These are phyloP conservation scores for Phyllosticta paracitricarpa DNA, from an alignment of 2,329 filamentous ascomycete genomes.

Conservation along the genomic window DNA sequence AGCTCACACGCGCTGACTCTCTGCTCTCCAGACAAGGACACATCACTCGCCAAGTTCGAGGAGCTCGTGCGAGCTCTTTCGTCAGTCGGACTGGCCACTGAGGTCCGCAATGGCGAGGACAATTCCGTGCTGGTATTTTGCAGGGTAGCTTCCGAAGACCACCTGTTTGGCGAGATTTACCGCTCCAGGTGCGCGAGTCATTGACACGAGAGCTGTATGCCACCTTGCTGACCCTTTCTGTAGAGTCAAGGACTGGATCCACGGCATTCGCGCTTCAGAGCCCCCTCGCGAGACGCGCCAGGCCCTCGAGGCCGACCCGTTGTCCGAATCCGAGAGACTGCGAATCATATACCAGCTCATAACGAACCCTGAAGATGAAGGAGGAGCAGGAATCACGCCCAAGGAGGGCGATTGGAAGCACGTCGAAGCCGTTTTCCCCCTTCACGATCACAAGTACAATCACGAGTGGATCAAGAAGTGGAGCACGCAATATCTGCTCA, in stretches of 20 bases:
- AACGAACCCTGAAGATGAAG: slow-evolving; percentile 37
- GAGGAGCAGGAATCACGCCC: slow-evolving; percentile 41
- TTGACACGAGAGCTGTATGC: background rate
- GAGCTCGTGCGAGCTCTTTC: slow-evolving; percentile 67
- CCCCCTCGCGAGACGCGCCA: slow-evolving; percentile 63
- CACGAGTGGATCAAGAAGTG: slow-evolving; percentile 45
- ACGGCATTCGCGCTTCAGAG: slow-evolving; percentile 69
- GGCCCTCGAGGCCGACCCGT: slow-evolving; percentile 60
- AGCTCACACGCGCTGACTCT: slow-evolving; percentile 12
- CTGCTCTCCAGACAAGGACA: slow-evolving; percentile 45
- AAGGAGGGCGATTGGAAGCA: slow-evolving; percentile 41
- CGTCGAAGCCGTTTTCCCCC: slow-evolving; percentile 39
- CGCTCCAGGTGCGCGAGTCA: slow-evolving; percentile 51
- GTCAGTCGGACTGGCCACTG: slow-evolving; percentile 70
- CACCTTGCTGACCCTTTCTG: background rate
- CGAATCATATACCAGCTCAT: slow-evolving; percentile 76
- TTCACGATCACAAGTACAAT: slow-evolving; percentile 43
- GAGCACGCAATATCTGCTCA: slow-evolving; percentile 37
- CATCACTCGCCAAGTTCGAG: slow-evolving; percentile 66
- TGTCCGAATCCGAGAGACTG: slow-evolving; percentile 80
- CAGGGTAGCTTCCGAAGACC: slow-evolving; percentile 63
- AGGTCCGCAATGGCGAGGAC: slow-evolving; percentile 72
- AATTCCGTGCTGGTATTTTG: slow-evolving; percentile 74
- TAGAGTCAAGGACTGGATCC: slow-evolving; percentile 87
- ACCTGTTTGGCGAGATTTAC: slow-evolving; percentile 73